Conservation (phyloP, 495 filamentous ascomycete species). For the Parmelia sp. region DNA sequence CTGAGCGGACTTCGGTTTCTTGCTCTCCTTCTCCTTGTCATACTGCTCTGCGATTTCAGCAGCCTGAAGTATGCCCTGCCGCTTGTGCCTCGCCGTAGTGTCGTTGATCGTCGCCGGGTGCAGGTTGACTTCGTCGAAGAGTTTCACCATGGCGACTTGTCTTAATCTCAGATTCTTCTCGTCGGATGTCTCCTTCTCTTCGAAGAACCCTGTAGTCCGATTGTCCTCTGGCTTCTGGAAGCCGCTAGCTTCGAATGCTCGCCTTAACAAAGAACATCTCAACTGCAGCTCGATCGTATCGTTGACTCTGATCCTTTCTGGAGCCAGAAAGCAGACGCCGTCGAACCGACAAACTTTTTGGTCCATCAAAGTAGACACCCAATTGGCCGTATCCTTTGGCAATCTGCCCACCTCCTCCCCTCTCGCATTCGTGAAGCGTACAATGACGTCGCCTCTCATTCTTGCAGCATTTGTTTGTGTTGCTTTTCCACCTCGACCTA, state of each 20-base stretch:
- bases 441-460: slow-evolving; percentile 67
- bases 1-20: slow-evolving; percentile 36
- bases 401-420: slow-evolving; percentile 84
- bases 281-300: slow-evolving; percentile 90
- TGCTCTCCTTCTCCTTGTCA: slow-evolving; percentile 50
- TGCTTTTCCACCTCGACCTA: slow-evolving; percentile 44
- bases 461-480: slow-evolving; percentile 38
- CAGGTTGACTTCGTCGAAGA: slow-evolving; percentile 85
- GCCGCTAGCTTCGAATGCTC: slow-evolving; percentile 59
- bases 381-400: slow-evolving; percentile 84
- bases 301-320: slow-evolving; percentile 76
- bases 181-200: slow-evolving; percentile 77
- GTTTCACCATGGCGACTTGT: slow-evolving; percentile 78
- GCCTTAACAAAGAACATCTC: slow-evolving; percentile 65
- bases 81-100: slow-evolving; percentile 70
- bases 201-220: slow-evolving; percentile 62
- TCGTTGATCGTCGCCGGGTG: slow-evolving; percentile 65
- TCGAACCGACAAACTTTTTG: slow-evolving; percentile 86
- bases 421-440: slow-evolving; percentile 77
- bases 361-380: slow-evolving; percentile 90
- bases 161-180: slow-evolving; percentile 78
- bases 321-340: slow-evolving; percentile 82
- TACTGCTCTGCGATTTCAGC: slow-evolving; percentile 79
- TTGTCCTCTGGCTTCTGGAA: slow-evolving; percentile 55
- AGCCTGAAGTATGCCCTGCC: slow-evolving; percentile 74